Evolutionary conservation across 208 protist species (phyloP).

Genomic region (Wallacemonas collosoma): DNA sequence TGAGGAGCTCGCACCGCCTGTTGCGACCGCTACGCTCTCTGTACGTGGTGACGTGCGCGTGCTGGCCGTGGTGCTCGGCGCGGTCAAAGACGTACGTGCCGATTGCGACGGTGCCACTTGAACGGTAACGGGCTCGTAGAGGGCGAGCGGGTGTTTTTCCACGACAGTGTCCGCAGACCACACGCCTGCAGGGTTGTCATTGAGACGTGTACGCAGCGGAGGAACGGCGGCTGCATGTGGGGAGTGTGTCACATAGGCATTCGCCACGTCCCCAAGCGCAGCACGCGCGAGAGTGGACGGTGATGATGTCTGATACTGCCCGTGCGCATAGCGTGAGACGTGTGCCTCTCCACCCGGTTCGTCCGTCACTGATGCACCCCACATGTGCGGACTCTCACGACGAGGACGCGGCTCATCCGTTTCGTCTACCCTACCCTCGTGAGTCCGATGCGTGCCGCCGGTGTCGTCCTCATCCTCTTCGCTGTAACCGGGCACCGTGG

Average conservation of each 20-base stretch:
- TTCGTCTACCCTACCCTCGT: no score
- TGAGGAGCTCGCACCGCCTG: neutral
- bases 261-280: no score
- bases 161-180: neutral
- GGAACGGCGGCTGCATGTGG: neutral
- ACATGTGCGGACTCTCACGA: no score
- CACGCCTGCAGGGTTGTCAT: neutral
- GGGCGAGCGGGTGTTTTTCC: neutral
- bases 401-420: no score
- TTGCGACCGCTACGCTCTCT: no score
- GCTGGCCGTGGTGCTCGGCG: neutral
- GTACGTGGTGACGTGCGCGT: neutral
- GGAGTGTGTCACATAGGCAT: no score
- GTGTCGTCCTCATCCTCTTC: neutral
- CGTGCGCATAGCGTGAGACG: neutral
- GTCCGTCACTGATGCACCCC: no score
- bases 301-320: neutral
- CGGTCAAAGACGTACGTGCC: neutral
- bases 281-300: neutral
- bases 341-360: no score
- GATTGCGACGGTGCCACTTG: neutral
- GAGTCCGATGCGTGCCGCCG: no score
- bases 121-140: constrained; percentile 10
- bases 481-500: constrained; percentile 8
- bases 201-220: neutral